Evolutionary conservation across 225 moss, liverwort and hornwort genomes (phyloP).

Genomic region (Pseudisothecium myosuroides): DNA sequence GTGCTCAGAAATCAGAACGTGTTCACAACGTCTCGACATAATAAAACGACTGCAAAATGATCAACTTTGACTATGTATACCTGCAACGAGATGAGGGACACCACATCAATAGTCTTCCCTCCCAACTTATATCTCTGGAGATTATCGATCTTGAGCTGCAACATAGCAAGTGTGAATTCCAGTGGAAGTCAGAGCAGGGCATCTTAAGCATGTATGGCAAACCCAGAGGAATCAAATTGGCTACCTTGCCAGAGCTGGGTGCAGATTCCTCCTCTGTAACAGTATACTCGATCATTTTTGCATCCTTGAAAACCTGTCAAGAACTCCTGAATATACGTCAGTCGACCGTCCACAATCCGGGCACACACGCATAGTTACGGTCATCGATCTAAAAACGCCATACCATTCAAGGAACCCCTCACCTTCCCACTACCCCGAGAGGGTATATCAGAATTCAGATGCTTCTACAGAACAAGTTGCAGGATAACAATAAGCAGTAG

Average conservation of each 20-base stretch:
- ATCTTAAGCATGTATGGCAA: not conserved
- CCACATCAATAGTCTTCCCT: constrained; percentile 58
- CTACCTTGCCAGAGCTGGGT: constrained; percentile 61
- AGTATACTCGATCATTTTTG: constrained; percentile 44
- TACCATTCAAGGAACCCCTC: not conserved
- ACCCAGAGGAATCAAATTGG: not conserved
- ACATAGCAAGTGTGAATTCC: not conserved
- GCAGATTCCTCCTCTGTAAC: constrained; percentile 54
- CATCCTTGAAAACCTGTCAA: constrained; percentile 67
- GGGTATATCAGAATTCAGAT: not conserved
- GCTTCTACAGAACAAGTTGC: not conserved
- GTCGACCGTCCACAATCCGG: not conserved
- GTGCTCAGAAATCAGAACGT: not conserved
- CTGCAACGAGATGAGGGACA: constrained; percentile 71
- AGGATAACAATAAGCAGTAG: not conserved
- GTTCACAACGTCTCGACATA: not conserved
- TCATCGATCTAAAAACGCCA: not conserved
- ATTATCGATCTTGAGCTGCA: constrained; percentile 71
- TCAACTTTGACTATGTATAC: constrained; percentile 8
- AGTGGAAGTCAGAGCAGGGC: not conserved
- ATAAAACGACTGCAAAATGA: not conserved
- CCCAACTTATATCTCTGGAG: constrained; percentile 59
- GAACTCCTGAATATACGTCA: not conserved
- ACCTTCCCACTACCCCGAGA: too few relatives aligned
- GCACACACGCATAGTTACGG: not conserved